phyloP scores from a whole-genome alignment of 202 grass and related monocot species.

The Saccharum hybrid region DNA sequence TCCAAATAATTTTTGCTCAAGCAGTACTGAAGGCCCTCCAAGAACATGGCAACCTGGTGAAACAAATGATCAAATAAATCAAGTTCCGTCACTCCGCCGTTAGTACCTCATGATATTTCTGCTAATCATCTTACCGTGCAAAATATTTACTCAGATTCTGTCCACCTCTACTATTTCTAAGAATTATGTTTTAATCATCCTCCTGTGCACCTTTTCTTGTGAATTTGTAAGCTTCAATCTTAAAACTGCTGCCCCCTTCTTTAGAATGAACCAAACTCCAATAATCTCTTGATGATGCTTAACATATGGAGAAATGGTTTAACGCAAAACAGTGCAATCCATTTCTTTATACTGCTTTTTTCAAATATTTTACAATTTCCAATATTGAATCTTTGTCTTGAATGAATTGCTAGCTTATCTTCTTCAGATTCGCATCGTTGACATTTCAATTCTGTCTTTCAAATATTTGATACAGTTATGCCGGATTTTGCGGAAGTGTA shows the following conservation, averaged over 20 bases:
- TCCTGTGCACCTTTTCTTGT: constrained; percentile 20
- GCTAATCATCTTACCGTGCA: constrained; percentile 27
- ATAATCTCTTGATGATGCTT: constrained; percentile 7
- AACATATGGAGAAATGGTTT: background rate
- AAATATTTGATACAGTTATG: constrained; percentile 58
- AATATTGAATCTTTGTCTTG: too few relatives aligned
- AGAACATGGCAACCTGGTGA: constrained; percentile 59
- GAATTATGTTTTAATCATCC: too few relatives aligned
- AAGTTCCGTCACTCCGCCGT: constrained; percentile 66
- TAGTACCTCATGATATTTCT: constrained; percentile 58
- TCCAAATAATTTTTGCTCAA: constrained; percentile 73
- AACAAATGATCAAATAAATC: constrained; percentile 78
- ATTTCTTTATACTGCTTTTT: background rate
- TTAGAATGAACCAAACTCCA: constrained; percentile 22
- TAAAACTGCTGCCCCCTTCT: constrained; percentile 16
- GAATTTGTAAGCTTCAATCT: constrained; percentile 26
- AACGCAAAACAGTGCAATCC: background rate
- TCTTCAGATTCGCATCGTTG: constrained; percentile 21
- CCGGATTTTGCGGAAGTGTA: constrained; percentile 91
- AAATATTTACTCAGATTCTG: constrained; percentile 23
- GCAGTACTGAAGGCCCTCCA: constrained; percentile 62
- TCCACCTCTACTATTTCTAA: too few relatives aligned
- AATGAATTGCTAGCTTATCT: constrained; percentile 11
- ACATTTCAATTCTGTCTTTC: constrained; percentile 3
- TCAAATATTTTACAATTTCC: background rate